A percentile compares a stretch with the other conserved stretches of the same genome.
Evolutionary conservation across 495 filamentous ascomycete species (phyloP).

Genomic region (Penicillium coffeae): DNA sequence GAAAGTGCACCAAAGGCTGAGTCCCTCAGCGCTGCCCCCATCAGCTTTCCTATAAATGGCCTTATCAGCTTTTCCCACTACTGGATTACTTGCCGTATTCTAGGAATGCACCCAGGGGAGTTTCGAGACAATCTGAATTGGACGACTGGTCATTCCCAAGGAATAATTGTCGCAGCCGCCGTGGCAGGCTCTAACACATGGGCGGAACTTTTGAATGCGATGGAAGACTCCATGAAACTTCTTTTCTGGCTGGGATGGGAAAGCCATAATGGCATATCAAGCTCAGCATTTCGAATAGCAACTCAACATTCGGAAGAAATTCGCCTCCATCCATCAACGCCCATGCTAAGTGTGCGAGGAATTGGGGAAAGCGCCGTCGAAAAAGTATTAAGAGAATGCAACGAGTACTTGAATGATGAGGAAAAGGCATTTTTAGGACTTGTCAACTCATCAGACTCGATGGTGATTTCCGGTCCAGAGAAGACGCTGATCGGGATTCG

Average conservation of each 20-base stretch:
- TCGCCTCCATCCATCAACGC: slow-evolving; percentile 88
- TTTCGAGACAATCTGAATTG: slow-evolving; percentile 76
- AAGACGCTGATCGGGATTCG: slow-evolving; percentile 95
- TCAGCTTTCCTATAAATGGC: slow-evolving; percentile 94
- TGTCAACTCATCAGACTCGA: no score
- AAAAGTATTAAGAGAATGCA: no score
- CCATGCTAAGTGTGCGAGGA: no score
- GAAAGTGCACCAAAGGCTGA: slow-evolving; percentile 90
- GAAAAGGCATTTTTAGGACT: no score
- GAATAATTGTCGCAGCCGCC: slow-evolving; percentile 90
- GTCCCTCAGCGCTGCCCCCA: slow-evolving; percentile 92
- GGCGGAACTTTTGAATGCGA: slow-evolving; percentile 78
- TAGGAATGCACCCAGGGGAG: slow-evolving; percentile 82
- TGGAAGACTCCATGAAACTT: slow-evolving; percentile 75
- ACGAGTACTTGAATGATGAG: no score
- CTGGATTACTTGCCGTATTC: slow-evolving; percentile 83
- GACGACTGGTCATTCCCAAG: slow-evolving; percentile 94
- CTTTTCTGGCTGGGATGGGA: slow-evolving; percentile 99
- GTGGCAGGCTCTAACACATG: slow-evolving; percentile 83
- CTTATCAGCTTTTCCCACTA: slow-evolving; percentile 94
- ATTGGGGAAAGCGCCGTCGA: no score
- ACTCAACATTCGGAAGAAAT: slow-evolving; percentile 93
- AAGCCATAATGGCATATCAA: slow-evolving; percentile 94
- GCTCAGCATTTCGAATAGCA: slow-evolving; percentile 82
- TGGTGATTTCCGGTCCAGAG: slow-evolving; percentile 89